phyloP scores from a whole-genome alignment of 495 filamentous ascomycete genomes.

The Penicillium steckii region DNA sequence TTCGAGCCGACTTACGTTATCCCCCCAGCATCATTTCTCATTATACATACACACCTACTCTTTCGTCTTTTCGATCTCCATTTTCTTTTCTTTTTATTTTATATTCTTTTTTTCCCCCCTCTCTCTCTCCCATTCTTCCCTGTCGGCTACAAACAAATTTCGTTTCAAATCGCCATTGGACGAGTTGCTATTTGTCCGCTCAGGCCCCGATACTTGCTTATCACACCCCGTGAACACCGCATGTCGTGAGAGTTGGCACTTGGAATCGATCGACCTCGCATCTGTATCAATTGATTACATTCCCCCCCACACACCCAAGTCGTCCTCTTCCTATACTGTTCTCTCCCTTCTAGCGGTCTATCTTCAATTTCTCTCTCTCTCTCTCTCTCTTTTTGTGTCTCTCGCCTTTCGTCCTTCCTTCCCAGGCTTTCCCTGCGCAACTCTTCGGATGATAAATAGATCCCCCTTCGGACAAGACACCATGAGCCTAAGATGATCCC shows the following conservation, averaged over 20 bases:
- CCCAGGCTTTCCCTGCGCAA: not conserved
- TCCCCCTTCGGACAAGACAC: slow-evolving; percentile 25
- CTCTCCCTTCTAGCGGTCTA: no score
- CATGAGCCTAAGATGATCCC: slow-evolving; percentile 51
- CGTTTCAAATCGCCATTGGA: not conserved
- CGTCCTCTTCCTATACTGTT: no score
- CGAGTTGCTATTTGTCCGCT: not conserved
- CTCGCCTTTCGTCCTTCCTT: not conserved
- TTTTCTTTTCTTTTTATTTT: not conserved
- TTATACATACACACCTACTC: not conserved
- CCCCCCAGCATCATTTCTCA: no score
- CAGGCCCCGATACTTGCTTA: not conserved
- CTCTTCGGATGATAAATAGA: slow-evolving; percentile 9
- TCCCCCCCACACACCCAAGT: no score
- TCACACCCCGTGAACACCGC: slow-evolving; percentile 1
- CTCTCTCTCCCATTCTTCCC: no score
- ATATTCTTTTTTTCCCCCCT: not conserved
- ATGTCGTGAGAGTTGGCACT: slow-evolving; percentile 1
- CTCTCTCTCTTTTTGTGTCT: not conserved
- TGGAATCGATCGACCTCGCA: not conserved
- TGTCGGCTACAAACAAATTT: no score
- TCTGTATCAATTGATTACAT: not conserved
- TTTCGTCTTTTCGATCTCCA: not conserved
- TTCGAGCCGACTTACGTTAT: slow-evolving; percentile 1
- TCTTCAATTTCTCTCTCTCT: not conserved